These are phyloP conservation scores for Paxillus ammoniavirescens DNA, from an alignment of 768 basidiomycete species.

Conservation along the genomic window DNA sequence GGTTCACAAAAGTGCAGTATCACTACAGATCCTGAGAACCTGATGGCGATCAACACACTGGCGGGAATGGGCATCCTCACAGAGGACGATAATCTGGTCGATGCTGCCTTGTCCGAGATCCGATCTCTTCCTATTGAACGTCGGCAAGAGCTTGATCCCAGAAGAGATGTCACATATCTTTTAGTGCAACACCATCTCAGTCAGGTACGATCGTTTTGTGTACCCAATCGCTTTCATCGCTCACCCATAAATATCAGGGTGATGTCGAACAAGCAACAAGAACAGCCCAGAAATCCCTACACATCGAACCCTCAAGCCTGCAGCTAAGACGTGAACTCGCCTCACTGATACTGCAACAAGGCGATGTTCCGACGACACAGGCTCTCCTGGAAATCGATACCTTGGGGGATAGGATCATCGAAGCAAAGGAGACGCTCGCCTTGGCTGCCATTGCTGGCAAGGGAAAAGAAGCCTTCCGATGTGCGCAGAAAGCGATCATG, in stretches of 20 bases:
- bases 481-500: conserved; percentile 64
- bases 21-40: conserved; percentile 70
- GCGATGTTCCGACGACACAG: conserved; percentile 39
- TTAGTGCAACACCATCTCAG: conserved; percentile 69
- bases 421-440: conserved; percentile 41
- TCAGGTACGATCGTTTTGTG: conserved; percentile 47
- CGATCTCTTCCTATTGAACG: conserved; percentile 65
- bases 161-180: conserved; percentile 68
- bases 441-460: conserved; percentile 49
- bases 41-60: conserved; percentile 78
- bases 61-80: conserved; percentile 89
- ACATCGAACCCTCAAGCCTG: conserved; percentile 50
- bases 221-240: background rate
- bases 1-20: conserved; percentile 50
- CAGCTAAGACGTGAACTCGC: conserved; percentile 56
- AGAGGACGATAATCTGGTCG: conserved; percentile 73
- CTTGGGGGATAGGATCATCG: conserved; percentile 32
- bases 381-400: conserved; percentile 42
- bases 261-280: conserved; percentile 48
- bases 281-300: conserved; percentile 56
- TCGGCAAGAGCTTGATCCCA: conserved; percentile 64
- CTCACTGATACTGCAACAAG: conserved; percentile 49
- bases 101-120: conserved; percentile 85
- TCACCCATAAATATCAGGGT: conserved; percentile 35
- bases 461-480: conserved; percentile 34